phyloP scores from a whole-genome alignment of 768 basidiomycete genomes.

The Tylopilus felleus region DNA sequence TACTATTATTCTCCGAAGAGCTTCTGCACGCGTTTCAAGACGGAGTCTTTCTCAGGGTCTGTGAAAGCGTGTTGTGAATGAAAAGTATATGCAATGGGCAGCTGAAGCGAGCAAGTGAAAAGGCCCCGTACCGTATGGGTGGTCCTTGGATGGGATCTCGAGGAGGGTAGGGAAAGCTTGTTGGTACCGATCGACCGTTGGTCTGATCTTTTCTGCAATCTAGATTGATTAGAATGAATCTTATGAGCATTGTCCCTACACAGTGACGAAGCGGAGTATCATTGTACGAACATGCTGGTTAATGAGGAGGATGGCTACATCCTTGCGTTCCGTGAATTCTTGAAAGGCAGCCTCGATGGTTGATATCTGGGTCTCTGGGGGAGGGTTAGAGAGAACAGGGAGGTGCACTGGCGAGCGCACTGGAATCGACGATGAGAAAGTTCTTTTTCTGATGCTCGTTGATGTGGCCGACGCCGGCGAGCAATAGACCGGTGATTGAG shows the following conservation, averaged over 20 bases:
- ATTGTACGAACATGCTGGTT: conserved; percentile 85
- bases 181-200: conserved; percentile 91
- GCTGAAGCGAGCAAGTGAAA: background rate
- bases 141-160: conserved; percentile 98
- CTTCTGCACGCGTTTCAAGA: conserved; percentile 95
- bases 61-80: conserved; percentile 19
- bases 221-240: conserved; percentile 32
- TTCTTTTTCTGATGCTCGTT: conserved; percentile 94
- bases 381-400: conserved; percentile 10
- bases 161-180: conserved; percentile 95
- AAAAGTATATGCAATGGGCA: conserved; percentile 3
- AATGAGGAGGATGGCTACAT: conserved; percentile 94
- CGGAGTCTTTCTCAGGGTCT: conserved; percentile 96
- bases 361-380: conserved; percentile 82
- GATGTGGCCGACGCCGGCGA: conserved; percentile 93
- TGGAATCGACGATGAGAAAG: conserved; percentile 91
- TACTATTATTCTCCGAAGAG: conserved; percentile 85
- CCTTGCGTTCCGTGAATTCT: conserved; percentile 91
- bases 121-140: conserved; percentile 79
- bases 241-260: conserved; percentile 4
- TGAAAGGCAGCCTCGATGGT: conserved; percentile 90
- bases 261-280: conserved; percentile 1
- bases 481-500: conserved; percentile 91
- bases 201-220: conserved; percentile 97
- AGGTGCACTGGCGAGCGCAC: conserved; percentile 46